A percentile compares a stretch with the other conserved stretches of the same genome.
Conservation (phyloP, 2,329 filamentous ascomycete species). For the Helotiales sp. region DNA sequence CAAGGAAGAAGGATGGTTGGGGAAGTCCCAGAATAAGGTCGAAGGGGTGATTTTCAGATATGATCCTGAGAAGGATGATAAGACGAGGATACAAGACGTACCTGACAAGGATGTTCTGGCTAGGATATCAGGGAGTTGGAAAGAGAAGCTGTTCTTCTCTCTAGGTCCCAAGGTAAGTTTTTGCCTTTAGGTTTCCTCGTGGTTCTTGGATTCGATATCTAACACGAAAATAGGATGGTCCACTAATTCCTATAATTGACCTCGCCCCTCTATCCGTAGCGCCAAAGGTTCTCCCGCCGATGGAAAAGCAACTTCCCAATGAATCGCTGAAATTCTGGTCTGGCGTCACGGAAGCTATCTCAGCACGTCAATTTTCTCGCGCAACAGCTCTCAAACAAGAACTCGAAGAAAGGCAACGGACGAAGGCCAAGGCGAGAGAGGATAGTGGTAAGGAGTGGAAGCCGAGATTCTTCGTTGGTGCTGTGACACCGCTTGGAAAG, state of each 20-base stretch:
- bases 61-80: slow-evolving; percentile 81
- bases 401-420: slow-evolving; percentile 85
- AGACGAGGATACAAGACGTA: slow-evolving; percentile 79
- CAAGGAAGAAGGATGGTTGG: slow-evolving; percentile 91
- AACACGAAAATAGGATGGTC: slow-evolving; percentile 50
- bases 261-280: slow-evolving; percentile 79
- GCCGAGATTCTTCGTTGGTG: slow-evolving; percentile 81
- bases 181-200: neutral
- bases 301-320: slow-evolving; percentile 78
- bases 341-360: slow-evolving; percentile 82
- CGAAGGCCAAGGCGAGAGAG: slow-evolving; percentile 80
- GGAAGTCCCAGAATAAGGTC: slow-evolving; percentile 86
- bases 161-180: slow-evolving; percentile 61
- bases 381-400: slow-evolving; percentile 88
- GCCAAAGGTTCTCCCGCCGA: slow-evolving; percentile 76
- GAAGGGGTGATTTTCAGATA: slow-evolving; percentile 90
- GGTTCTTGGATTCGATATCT: slow-evolving; percentile 37
- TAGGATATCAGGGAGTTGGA: slow-evolving; percentile 84
- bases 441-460: slow-evolving; percentile 68
- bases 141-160: slow-evolving; percentile 64
- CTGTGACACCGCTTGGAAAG: slow-evolving; percentile 58
- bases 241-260: slow-evolving; percentile 77
- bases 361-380: slow-evolving; percentile 76
- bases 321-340: slow-evolving; percentile 89
- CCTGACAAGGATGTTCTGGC: slow-evolving; percentile 81